A percentile compares a stretch with the other conserved stretches of the same genome.
phyloP scores from a whole-genome alignment of 108 stramenopile species.

The Cyclotella choctawhatcheeana region DNA sequence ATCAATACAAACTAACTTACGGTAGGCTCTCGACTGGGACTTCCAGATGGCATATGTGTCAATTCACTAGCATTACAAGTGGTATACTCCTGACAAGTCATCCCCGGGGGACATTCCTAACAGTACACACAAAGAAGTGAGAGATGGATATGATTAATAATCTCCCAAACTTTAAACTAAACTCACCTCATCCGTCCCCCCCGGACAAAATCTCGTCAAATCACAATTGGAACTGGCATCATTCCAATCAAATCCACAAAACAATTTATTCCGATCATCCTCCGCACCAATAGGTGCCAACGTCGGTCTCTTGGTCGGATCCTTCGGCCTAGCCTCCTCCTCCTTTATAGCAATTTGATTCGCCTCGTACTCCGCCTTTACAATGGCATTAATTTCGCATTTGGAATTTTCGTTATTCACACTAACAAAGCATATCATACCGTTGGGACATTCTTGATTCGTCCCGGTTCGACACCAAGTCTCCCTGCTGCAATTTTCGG shows the following conservation, averaged over 20 bases:
- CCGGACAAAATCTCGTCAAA: conserved; percentile 39
- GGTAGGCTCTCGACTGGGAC: conserved; percentile 15
- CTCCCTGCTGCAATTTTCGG: conserved; percentile 7
- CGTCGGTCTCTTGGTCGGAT: background rate
- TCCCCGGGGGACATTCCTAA: conserved; percentile 30
- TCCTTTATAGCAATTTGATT: background rate
- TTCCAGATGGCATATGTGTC: conserved; percentile 25
- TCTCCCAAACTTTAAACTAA: no score
- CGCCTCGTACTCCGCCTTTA: conserved; percentile 37
- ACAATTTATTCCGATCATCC: conserved; percentile 34
- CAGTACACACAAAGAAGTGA: no score
- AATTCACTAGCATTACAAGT: conserved; percentile 32
- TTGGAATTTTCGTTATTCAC: conserved; percentile 30
- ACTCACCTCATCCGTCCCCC: conserved; percentile 31
- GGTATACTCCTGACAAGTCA: conserved; percentile 40
- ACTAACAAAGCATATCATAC: conserved; percentile 39
- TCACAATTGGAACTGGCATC: conserved; percentile 40
- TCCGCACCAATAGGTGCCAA: background rate
- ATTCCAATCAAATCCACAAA: conserved; percentile 41
- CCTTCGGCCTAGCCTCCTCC: background rate
- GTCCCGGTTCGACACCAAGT: conserved; percentile 49
- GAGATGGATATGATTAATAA: no score
- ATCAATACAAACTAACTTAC: conserved; percentile 10
- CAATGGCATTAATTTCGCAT: conserved; percentile 51
- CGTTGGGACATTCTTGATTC: conserved; percentile 52